Conservation (phyloP, 2,329 filamentous ascomycete genomes). For the Zopfia rhizophila region DNA sequence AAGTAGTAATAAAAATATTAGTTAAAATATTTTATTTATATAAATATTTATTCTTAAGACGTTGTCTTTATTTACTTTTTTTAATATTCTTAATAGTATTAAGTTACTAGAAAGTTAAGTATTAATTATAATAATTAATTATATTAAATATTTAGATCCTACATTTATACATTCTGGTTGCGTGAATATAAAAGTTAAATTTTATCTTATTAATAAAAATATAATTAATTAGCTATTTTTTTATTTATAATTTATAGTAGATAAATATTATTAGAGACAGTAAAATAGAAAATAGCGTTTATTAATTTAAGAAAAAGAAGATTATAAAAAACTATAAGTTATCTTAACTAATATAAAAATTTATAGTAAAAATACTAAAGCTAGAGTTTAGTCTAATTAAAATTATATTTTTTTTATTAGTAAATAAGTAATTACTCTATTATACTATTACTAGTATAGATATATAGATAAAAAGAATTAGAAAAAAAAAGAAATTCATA, state of each 20-base stretch:
- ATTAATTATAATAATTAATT: conserved; percentile 83
- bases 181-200: conserved; percentile 72
- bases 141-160: conserved; percentile 76
- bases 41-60: conserved; percentile 39
- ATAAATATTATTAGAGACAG: conserved; percentile 5
- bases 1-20: conserved; percentile 4
- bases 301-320: too few species aligned
- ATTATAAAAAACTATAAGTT: too few species aligned
- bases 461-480: conserved; percentile 20
- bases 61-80: conserved; percentile 78
- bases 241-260: conserved; percentile 16
- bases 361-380: conserved; percentile 23
- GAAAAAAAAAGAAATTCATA: conserved; percentile 23
- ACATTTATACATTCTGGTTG: conserved; percentile 77
- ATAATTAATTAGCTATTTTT: conserved; percentile 24
- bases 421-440: conserved; percentile 24
- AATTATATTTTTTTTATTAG: conserved; percentile 25
- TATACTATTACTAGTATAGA: conserved; percentile 22
- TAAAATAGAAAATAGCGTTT: conserved; percentile 4
- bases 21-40: conserved; percentile 11
- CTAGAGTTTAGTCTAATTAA: conserved; percentile 26
- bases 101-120: conserved; percentile 79
- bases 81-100: conserved; percentile 84
- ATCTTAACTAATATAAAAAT: conserved; percentile 21
- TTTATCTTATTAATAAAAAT: conserved; percentile 48